Conservation (phyloP, 148 eudicot genomes). For the Camellia japonica region DNA sequence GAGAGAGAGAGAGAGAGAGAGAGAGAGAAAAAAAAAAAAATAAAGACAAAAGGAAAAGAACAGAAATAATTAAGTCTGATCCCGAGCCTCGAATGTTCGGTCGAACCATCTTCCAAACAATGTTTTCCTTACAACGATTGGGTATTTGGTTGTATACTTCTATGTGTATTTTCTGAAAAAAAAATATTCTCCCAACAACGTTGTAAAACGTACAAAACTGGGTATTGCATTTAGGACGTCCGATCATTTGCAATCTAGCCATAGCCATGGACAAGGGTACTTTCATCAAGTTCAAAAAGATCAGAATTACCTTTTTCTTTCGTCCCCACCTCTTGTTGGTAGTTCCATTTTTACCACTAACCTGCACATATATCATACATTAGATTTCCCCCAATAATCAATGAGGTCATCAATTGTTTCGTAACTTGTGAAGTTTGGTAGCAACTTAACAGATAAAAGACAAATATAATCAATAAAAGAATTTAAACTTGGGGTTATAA, state of each 20-base stretch:
- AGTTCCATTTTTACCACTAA: constrained; percentile 7
- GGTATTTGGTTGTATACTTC: no score
- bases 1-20: not conserved
- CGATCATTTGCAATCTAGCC: not conserved
- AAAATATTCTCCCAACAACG: not conserved
- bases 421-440: not conserved
- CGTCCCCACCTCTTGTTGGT: constrained; percentile 13
- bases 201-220: not conserved
- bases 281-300: constrained; percentile 4
- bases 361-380: constrained; percentile 13
- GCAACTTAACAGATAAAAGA: not conserved
- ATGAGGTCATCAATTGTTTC: not conserved
- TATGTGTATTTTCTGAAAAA: not conserved
- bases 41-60: not conserved
- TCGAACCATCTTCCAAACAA: not conserved
- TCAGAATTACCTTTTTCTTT: constrained; percentile 25
- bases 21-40: no score
- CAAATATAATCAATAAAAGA: not conserved
- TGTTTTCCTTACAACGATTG: not conserved
- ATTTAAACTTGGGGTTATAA: not conserved
- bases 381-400: not conserved
- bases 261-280: not conserved
- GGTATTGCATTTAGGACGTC: not conserved
- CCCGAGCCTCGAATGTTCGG: not conserved
- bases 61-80: not conserved